Conservation (phyloP, 1,284 basidiomycete species). For the Somion occarium region DNA sequence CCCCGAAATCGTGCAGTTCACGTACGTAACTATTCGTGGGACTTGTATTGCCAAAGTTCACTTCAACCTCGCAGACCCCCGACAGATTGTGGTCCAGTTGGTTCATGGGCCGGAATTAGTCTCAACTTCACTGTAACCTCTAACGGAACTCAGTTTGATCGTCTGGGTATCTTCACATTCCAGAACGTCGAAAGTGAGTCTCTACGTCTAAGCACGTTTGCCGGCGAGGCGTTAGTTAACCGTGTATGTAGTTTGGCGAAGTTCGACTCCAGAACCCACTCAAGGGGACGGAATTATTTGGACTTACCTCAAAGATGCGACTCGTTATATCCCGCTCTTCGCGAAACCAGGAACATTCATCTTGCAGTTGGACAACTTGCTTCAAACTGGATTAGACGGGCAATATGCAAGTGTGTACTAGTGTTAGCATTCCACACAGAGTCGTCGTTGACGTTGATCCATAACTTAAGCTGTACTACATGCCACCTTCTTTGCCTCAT, state of each 20-base stretch:
- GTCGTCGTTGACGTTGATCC: background rate
- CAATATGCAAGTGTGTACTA: slow-evolving; percentile 57
- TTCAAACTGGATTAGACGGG: slow-evolving; percentile 53
- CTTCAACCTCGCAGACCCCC: slow-evolving; percentile 48
- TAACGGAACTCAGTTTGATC: slow-evolving; percentile 75
- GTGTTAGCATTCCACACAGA: background rate
- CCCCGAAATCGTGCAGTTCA: slow-evolving; percentile 59
- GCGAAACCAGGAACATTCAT: slow-evolving; percentile 62
- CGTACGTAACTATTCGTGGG: slow-evolving; percentile 35
- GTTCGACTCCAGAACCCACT: slow-evolving; percentile 75
- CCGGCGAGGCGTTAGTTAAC: background rate
- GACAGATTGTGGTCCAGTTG: slow-evolving; percentile 62
- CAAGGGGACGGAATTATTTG: slow-evolving; percentile 66
- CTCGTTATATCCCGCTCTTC: slow-evolving; percentile 68
- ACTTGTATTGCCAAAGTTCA: background rate
- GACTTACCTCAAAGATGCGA: slow-evolving; percentile 76
- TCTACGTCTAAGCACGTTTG: background rate
- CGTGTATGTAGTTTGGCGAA: slow-evolving; percentile 57
- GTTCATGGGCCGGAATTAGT: slow-evolving; percentile 72
- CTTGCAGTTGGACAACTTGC: slow-evolving; percentile 66
- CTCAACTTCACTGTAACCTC: slow-evolving; percentile 75
- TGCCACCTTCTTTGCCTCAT: slow-evolving; percentile 68
- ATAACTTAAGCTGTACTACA: slow-evolving; percentile 50
- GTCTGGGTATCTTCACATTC: slow-evolving; percentile 68
- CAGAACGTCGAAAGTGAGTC: slow-evolving; percentile 68